Evolutionary conservation across 2,329 filamentous ascomycete species (phyloP).

Genomic region (Xylaria multiplex): DNA sequence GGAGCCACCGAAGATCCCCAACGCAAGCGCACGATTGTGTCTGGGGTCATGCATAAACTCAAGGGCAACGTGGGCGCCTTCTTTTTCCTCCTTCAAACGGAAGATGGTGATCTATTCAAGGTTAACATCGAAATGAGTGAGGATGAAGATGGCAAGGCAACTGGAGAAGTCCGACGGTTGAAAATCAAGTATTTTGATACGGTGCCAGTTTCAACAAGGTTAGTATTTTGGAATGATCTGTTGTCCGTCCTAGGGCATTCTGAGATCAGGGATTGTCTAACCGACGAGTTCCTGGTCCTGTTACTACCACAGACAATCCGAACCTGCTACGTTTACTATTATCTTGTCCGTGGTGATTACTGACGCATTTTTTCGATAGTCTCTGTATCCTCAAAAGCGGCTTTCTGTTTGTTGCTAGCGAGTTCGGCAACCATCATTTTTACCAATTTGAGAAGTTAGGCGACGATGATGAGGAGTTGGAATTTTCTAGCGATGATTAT

Average conservation of each 20-base stretch:
- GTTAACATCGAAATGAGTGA: conserved; percentile 91
- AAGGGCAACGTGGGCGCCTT: conserved; percentile 85
- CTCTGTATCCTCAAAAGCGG: conserved; percentile 95
- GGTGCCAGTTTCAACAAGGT: conserved; percentile 81
- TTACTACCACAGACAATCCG: background rate
- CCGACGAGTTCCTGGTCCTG: background rate
- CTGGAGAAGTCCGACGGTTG: conserved; percentile 81
- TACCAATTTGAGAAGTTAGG: conserved; percentile 98
- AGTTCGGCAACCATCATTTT: conserved; percentile 92
- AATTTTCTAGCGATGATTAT: conserved; percentile 86
- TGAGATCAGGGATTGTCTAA: background rate
- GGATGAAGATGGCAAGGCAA: conserved; percentile 79
- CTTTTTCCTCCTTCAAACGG: conserved; percentile 95
- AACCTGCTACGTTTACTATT: background rate
- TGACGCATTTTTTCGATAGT: conserved; percentile 44
- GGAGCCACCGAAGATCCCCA: conserved; percentile 92
- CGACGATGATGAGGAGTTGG: conserved; percentile 89
- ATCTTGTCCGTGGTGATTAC: background rate
- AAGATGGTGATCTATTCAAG: conserved; percentile 99
- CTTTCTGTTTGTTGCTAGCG: conserved; percentile 90
- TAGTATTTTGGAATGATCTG: background rate
- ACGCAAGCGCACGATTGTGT: conserved; percentile 85
- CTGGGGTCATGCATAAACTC: conserved; percentile 97
- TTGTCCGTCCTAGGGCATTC: background rate
- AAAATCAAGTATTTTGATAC: conserved; percentile 99